Percentiles rank a stretch among this genome's conserved stretches.
Conservation (phyloP, 2,329 filamentous ascomycete genomes). For the Arthrobotrys conoides region DNA sequence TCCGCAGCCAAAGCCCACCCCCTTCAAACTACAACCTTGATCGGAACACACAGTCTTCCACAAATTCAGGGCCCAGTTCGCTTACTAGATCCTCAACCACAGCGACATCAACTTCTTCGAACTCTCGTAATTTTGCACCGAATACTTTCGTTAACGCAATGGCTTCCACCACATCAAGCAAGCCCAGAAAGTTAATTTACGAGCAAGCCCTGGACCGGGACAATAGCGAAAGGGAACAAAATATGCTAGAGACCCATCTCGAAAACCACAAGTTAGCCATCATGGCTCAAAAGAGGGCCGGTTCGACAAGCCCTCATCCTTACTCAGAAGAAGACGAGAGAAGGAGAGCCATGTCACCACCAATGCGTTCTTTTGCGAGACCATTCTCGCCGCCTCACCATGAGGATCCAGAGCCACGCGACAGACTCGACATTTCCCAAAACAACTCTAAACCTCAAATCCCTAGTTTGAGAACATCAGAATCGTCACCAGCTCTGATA, state of each 20-base stretch:
- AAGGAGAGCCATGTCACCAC: slow-evolving; percentile 48
- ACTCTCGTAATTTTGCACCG: slow-evolving; percentile 46
- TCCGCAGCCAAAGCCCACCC: slow-evolving; percentile 66
- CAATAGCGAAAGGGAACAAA: slow-evolving; percentile 51
- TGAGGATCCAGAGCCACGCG: slow-evolving; percentile 35
- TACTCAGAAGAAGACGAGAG: slow-evolving; percentile 57
- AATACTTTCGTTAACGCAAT: slow-evolving; percentile 32
- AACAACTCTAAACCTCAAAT: slow-evolving; percentile 26
- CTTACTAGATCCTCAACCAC: slow-evolving; percentile 84
- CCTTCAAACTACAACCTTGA: slow-evolving; percentile 79
- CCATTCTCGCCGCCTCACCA: slow-evolving; percentile 43
- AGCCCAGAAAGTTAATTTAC: slow-evolving; percentile 63
- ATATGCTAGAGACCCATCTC: slow-evolving; percentile 28
- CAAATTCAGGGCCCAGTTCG: slow-evolving; percentile 78
- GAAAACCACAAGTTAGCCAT: slow-evolving; percentile 54
- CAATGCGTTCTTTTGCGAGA: slow-evolving; percentile 49
- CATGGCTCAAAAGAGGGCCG: slow-evolving; percentile 49
- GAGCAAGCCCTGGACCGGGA: slow-evolving; percentile 63
- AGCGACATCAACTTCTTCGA: slow-evolving; percentile 76
- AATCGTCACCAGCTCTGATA: slow-evolving; percentile 15
- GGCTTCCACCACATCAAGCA: slow-evolving; percentile 56
- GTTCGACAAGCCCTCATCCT: slow-evolving; percentile 53
- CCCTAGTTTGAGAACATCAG: slow-evolving; percentile 34
- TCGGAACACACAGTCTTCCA: slow-evolving; percentile 87
- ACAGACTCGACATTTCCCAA: slow-evolving; percentile 11